Base-by-base conservation (phyloP, 257 asterid species). In the Pogostemon cablin region DNA sequence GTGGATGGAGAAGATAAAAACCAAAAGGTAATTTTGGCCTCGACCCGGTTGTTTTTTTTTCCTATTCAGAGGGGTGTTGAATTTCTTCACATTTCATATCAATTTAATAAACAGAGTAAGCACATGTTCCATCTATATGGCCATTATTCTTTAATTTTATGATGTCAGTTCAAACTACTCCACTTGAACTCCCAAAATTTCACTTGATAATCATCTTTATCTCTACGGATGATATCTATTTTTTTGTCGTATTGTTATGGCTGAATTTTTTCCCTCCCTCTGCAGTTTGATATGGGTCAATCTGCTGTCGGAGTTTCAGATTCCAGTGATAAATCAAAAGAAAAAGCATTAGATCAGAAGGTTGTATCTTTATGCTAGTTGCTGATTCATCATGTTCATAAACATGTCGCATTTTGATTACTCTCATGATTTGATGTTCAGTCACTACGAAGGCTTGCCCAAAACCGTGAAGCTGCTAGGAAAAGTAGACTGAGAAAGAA, bases 381-480 rank as follows among this genome's bases (percentile, higher is more conserved):
- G 11, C 47, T 61, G 7, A 38, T 56, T 66, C 52, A 62, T 38
- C 25, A 46, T 49, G 53, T 75, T 43, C 52, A 34, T 68, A 3
- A 67, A n/a, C 44, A 50, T 20, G 1, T 20, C 25, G 25, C 63
- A 73, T 53, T 43, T 70, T 82, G 42, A 78, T 74, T 40, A 7
- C 76, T 39, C 67, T 56, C 7, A 10, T 70, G 67, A 66, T 55
- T 72, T 53, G 43, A 40, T 71, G 43, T 60, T 40, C 95, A 93
- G 98, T 80, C 95, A 3, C 77, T 82, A 65, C 87, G 98, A 61
- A 86, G 95, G 75, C 96, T 88, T 59, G 98, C 98, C 44, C 97
- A 90, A 76, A 93, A 93, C 69, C 96, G 98, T 56, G 96, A 93
- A 85, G 98, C 98, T 76, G 98, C 98, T 38, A 82, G 96, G 76